Evolutionary conservation across 2,329 filamentous ascomycete species (phyloP).

Genomic region (Penicillium sclerotiorum): DNA sequence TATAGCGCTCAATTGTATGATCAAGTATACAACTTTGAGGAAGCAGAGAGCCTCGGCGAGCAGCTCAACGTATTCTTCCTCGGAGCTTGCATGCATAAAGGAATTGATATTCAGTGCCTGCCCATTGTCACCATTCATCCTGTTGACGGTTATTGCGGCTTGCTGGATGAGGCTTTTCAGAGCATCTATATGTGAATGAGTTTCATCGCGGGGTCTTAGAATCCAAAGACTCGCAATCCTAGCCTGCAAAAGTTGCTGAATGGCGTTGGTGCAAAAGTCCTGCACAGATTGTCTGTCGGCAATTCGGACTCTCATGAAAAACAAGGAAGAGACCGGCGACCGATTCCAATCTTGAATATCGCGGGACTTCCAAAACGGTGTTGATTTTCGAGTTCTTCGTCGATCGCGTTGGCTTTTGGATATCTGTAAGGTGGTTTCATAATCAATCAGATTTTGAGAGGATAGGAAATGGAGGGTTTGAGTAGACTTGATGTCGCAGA

Average conservation of each 20-base stretch:
- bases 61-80: neutral
- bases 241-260: neutral
- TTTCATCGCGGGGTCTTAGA: neutral
- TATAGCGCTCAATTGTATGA: neutral
- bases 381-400: too few relatives aligned
- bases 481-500: too few relatives aligned
- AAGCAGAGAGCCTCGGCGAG: neutral
- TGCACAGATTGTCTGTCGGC: neutral
- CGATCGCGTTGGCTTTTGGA: too few relatives aligned
- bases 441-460: too few relatives aligned
- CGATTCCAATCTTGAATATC: too few relatives aligned
- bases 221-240: neutral
- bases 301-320: neutral
- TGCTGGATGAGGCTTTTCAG: slow-evolving; percentile 3
- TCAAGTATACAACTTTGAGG: neutral
- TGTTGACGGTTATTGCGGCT: neutral
- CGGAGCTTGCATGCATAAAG: too few relatives aligned
- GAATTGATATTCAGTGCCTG: too few relatives aligned
- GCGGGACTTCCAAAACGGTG: too few relatives aligned
- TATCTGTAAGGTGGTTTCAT: too few relatives aligned
- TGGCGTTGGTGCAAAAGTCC: slow-evolving; percentile 1
- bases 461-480: too few relatives aligned
- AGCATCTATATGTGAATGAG: neutral
- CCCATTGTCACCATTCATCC: too few relatives aligned
- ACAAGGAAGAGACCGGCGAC: neutral